These are phyloP conservation scores for Deinandra increscens DNA, from an alignment of 129 eudicot genomes.

Conservation along the genomic window DNA sequence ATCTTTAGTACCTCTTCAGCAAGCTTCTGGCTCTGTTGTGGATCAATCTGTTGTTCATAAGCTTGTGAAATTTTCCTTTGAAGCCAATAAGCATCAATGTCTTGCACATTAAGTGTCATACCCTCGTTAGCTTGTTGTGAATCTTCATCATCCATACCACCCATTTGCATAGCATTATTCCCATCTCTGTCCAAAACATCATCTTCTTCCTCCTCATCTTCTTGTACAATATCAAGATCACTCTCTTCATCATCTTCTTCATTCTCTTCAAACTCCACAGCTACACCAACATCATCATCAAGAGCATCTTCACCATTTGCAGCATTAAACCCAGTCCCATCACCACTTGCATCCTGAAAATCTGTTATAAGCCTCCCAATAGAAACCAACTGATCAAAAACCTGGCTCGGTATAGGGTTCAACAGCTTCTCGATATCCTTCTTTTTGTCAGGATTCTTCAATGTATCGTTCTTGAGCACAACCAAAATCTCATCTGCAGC, in stretches of 20 bases:
- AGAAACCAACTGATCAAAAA: constrained; percentile 62
- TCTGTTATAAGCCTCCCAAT: constrained; percentile 74
- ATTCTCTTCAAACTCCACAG: constrained; percentile 94
- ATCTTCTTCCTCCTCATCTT: constrained; percentile 85
- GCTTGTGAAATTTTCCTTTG: constrained; percentile 94
- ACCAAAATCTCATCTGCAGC: constrained; percentile 94
- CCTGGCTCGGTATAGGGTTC: constrained; percentile 55
- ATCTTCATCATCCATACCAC: constrained; percentile 90
- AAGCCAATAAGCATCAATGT: constrained; percentile 98
- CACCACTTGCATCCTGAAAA: constrained; percentile 65
- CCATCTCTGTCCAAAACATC: constrained; percentile 57
- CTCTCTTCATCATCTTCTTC: constrained; percentile 91
- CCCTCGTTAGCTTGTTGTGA: constrained; percentile 71
- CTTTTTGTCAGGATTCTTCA: constrained; percentile 81
- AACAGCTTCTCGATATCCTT: constrained; percentile 91
- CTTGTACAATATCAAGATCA: constrained; percentile 79
- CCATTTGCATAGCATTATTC: constrained; percentile 91
- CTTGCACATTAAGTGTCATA: constrained; percentile 87
- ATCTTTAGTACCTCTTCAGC: constrained; percentile 90
- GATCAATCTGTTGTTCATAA: constrained; percentile 90
- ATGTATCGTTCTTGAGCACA: constrained; percentile 66
- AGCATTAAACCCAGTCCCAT: constrained; percentile 33
- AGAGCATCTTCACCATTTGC: constrained; percentile 48
- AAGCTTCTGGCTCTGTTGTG: constrained; percentile 90
- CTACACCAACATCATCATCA: constrained; percentile 91